A percentile compares a stretch with the other conserved stretches of the same genome.
phyloP scores from a whole-genome alignment of 2,329 filamentous ascomycete genomes.

The Claviceps quebecensis region DNA sequence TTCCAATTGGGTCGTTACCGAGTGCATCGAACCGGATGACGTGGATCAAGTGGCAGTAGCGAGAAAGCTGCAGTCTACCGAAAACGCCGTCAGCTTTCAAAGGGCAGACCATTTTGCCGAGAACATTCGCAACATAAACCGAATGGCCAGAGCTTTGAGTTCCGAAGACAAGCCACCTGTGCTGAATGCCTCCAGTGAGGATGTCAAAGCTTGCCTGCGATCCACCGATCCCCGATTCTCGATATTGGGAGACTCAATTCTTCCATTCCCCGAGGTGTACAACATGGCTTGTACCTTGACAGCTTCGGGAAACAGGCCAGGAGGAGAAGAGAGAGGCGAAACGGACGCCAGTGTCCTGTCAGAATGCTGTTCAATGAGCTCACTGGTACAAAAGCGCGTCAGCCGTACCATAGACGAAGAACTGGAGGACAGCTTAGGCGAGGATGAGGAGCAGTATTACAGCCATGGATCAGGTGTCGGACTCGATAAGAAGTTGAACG shows the following conservation, averaged over 20 bases:
- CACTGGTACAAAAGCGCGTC: constrained; percentile 17
- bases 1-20: constrained; percentile 27
- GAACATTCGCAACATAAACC: constrained; percentile 32
- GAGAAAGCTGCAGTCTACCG: not conserved
- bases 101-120: constrained; percentile 27
- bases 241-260: constrained; percentile 20
- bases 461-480: constrained; percentile 14
- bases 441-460: constrained; percentile 13
- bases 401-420: constrained; percentile 18
- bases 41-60: constrained; percentile 8
- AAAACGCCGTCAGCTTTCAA: constrained; percentile 13
- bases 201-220: constrained; percentile 15
- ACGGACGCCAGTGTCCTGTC: constrained; percentile 14
- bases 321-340: not conserved
- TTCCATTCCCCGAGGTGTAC: constrained; percentile 26
- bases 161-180: constrained; percentile 6
- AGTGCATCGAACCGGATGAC: constrained; percentile 19
- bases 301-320: constrained; percentile 10
- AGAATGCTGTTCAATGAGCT: constrained; percentile 19
- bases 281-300: constrained; percentile 22
- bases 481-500: constrained; percentile 39
- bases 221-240: constrained; percentile 14
- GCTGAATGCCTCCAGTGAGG: constrained; percentile 11
- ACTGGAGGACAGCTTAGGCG: constrained; percentile 12
- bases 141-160: constrained; percentile 29